Evolutionary conservation across 176 grass and related monocot genomes (phyloP).

Genomic region (Miscanthus lutarioriparius): DNA sequence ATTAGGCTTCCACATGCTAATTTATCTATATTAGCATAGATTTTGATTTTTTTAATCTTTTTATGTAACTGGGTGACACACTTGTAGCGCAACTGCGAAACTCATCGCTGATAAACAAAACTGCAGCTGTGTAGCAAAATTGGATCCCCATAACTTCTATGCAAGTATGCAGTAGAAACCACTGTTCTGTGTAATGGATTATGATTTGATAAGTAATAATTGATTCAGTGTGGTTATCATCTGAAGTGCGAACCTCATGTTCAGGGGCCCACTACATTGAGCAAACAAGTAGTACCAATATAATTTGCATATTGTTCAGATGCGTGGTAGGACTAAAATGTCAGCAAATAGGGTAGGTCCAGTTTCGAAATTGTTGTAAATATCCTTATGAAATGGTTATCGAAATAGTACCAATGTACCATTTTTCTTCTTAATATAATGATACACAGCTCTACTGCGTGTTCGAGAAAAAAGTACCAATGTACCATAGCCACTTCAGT

Average conservation of each 20-base stretch:
- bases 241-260: not conserved
- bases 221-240: not conserved
- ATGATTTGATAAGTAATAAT: slow-evolving; percentile 9
- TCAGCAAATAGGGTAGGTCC: not conserved
- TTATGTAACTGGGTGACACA: not conserved
- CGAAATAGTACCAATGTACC: not conserved
- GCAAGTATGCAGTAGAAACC: not conserved
- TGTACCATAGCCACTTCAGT: not conserved
- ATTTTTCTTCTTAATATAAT: not conserved
- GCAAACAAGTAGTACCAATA: not conserved
- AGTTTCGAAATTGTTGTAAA: not conserved
- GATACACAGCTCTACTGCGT: too few species aligned
- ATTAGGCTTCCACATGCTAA: not conserved
- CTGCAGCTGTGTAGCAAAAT: not conserved
- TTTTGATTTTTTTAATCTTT: not conserved
- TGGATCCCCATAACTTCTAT: not conserved
- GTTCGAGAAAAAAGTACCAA: not conserved
- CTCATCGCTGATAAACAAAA: not conserved
- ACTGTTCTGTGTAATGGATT: not conserved
- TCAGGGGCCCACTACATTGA: not conserved
- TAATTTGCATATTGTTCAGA: slow-evolving; percentile 4
- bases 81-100: not conserved
- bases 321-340: slow-evolving; percentile 10
- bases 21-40: not conserved
- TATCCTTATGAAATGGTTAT: slow-evolving; percentile 2